phyloP scores from a whole-genome alignment of 176 grass and related monocot species.

The Raddia distichophylla region DNA sequence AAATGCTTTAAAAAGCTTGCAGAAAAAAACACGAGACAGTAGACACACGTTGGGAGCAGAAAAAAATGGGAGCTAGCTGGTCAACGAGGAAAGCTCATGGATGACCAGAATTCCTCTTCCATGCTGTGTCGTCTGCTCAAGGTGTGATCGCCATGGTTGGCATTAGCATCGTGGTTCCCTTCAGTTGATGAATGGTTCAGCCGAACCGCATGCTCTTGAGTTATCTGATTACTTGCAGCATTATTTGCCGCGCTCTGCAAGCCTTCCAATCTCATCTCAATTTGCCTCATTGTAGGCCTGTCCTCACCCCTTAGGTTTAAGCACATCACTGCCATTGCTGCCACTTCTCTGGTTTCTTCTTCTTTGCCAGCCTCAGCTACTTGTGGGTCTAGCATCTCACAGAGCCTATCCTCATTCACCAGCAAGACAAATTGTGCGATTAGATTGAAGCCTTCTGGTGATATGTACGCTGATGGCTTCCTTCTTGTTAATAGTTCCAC shows the following conservation, averaged over 20 bases:
- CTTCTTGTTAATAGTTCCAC: conserved; percentile 47
- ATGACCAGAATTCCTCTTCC: conserved; percentile 21
- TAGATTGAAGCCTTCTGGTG: conserved; percentile 2
- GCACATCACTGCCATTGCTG: conserved; percentile 35
- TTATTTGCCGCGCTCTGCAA: background rate
- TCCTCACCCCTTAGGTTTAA: conserved; percentile 24
- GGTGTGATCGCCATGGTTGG: background rate
- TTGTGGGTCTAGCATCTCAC: background rate
- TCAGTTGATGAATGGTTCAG: conserved; percentile 11
- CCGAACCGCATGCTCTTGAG: conserved; percentile 13
- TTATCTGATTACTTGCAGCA: background rate
- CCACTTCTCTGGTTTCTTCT: conserved; percentile 10
- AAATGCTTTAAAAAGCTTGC: background rate
- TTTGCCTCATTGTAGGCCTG: background rate
- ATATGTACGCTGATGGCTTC: conserved; percentile 18
- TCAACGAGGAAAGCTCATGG: conserved; percentile 16
- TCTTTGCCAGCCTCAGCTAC: background rate
- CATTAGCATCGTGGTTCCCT: background rate
- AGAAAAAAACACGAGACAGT: background rate
- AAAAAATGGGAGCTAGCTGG: too few species aligned
- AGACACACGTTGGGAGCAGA: too few species aligned
- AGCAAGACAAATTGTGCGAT: background rate
- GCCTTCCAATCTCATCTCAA: conserved; percentile 27
- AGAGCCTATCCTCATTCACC: background rate
- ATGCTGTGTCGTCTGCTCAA: conserved; percentile 7